Evolutionary conservation across 2,329 filamentous ascomycete genomes (phyloP).

Genomic region (Botrytis paeoniae): DNA sequence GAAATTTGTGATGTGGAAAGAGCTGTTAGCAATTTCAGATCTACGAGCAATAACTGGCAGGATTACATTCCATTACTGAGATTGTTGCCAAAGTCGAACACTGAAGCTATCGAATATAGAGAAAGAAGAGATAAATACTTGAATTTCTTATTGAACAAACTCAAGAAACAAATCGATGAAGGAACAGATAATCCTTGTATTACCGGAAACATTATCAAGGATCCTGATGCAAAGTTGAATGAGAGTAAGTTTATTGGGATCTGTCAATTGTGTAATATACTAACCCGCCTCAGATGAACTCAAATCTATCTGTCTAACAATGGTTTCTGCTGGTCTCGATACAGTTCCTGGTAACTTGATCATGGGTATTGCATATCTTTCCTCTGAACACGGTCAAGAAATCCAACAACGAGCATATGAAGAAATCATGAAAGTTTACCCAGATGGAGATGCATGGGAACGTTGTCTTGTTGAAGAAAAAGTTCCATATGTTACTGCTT

Average conservation of each 20-base stretch:
- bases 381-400: slow-evolving; percentile 62
- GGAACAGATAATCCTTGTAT: slow-evolving; percentile 68
- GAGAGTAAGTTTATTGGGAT: slow-evolving; percentile 46
- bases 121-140: slow-evolving; percentile 66
- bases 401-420: slow-evolving; percentile 68
- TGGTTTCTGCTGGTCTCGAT: slow-evolving; percentile 78
- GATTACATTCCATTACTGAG: slow-evolving; percentile 78
- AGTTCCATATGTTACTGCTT: slow-evolving; percentile 70
- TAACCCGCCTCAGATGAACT: slow-evolving; percentile 60
- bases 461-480: slow-evolving; percentile 71
- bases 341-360: slow-evolving; percentile 77
- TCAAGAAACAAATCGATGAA: slow-evolving; percentile 59
- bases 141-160: slow-evolving; percentile 54
- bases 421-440: slow-evolving; percentile 70
- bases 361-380: slow-evolving; percentile 74
- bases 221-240: slow-evolving; percentile 64
- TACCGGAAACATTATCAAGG: slow-evolving; percentile 60
- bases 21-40: slow-evolving; percentile 71
- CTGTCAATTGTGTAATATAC: slow-evolving; percentile 37
- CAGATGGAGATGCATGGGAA: slow-evolving; percentile 72
- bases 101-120: slow-evolving; percentile 62
- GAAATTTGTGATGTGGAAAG: slow-evolving; percentile 77
- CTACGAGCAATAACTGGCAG: slow-evolving; percentile 79
- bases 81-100: slow-evolving; percentile 59
- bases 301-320: slow-evolving; percentile 77